Conservation (phyloP, 331 rosid genomes). For the Cydonia oblonga region DNA sequence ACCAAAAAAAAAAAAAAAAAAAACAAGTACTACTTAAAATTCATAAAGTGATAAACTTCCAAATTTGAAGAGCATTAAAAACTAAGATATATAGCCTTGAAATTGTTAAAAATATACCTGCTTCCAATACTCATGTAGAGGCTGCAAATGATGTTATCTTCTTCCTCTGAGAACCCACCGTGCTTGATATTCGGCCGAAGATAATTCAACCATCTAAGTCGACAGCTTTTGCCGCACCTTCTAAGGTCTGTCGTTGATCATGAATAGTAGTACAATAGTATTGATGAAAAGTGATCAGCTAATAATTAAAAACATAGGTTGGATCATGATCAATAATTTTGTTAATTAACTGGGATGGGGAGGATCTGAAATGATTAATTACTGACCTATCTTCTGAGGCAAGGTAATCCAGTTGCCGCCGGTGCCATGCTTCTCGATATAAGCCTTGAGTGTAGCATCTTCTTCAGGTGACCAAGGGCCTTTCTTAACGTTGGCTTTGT, state of each 20-base stretch:
- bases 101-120: slow-evolving; percentile 31
- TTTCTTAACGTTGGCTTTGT: slow-evolving; percentile 95
- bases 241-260: slow-evolving; percentile 44
- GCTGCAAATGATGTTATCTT: slow-evolving; percentile 84
- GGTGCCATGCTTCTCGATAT: slow-evolving; percentile 72
- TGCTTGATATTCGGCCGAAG: slow-evolving; percentile 91
- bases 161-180: slow-evolving; percentile 91
- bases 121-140: slow-evolving; percentile 89
- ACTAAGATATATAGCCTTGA: neutral
- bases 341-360: neutral
- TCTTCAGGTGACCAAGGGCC: slow-evolving; percentile 99
- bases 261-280: neutral
- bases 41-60: neutral
- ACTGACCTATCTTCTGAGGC: slow-evolving; percentile 85
- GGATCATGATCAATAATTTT: neutral
- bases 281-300: no score
- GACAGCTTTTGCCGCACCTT: slow-evolving; percentile 98
- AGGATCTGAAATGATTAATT: neutral
- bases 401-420: slow-evolving; percentile 98
- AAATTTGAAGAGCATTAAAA: neutral
- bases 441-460: slow-evolving; percentile 86
- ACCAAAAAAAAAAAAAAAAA: no score
- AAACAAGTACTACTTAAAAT: neutral
- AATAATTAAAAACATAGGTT: neutral
- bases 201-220: slow-evolving; percentile 91